These are phyloP conservation scores for Paspalum vaginatum DNA, from an alignment of 176 grass and related monocot genomes.

Conservation along the genomic window DNA sequence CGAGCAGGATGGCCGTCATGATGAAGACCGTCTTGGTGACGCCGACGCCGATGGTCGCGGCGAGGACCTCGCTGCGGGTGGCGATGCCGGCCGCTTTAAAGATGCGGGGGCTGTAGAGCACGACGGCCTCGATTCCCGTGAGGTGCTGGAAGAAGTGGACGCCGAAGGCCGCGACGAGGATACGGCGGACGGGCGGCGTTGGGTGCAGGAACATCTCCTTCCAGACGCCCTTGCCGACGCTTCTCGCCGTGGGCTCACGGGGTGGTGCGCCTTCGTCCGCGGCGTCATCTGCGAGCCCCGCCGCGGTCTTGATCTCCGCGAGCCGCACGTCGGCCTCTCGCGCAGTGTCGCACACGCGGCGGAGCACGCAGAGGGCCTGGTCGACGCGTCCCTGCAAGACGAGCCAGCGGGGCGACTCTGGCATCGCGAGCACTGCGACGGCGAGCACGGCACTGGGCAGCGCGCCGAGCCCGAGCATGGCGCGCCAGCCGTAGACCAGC, in stretches of 20 bases:
- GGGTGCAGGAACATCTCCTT: conserved; percentile 55
- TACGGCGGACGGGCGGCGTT: conserved; percentile 30
- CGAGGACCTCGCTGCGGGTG: conserved; percentile 28
- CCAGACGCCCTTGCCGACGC: conserved; percentile 40
- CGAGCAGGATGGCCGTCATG: conserved; percentile 37
- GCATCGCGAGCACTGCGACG: conserved; percentile 40
- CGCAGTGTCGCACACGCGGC: background rate
- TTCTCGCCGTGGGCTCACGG: background rate
- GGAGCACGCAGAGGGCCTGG: conserved; percentile 30
- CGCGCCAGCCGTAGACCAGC: conserved; percentile 44
- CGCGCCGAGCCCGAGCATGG: conserved; percentile 48
- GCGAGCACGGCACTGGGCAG: conserved; percentile 36
- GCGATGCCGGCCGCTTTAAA: conserved; percentile 52
- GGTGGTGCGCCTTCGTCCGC: background rate
- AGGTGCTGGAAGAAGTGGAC: conserved; percentile 56
- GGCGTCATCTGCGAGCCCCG: background rate
- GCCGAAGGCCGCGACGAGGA: conserved; percentile 34
- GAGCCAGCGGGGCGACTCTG: conserved; percentile 52
- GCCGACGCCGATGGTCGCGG: conserved; percentile 48
- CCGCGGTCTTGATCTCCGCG: conserved; percentile 37
- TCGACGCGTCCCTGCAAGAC: conserved; percentile 40
- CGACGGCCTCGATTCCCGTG: conserved; percentile 54
- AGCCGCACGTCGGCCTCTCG: conserved; percentile 46
- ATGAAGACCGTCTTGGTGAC: conserved; percentile 54
- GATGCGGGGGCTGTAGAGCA: conserved; percentile 62